Conservation (phyloP, 2,329 filamentous ascomycete species). For the Fusarium sp. region DNA sequence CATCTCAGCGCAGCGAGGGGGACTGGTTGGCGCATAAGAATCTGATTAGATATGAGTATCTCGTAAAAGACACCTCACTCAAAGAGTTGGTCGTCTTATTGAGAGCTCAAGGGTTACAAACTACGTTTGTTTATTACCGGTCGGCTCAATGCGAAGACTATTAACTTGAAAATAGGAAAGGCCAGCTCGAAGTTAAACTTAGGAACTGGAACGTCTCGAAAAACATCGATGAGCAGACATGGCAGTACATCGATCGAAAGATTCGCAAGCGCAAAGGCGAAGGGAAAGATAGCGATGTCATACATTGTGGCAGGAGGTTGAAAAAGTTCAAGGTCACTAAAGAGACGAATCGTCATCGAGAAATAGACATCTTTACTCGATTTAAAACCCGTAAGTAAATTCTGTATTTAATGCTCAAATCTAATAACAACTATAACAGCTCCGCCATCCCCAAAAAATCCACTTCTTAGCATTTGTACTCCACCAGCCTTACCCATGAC, state of each 20-base stretch:
- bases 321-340: fast-evolving
- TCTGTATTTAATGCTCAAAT: no score
- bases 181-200: fast-evolving
- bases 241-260: fast-evolving
- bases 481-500: no score
- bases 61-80: not conserved
- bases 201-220: not conserved
- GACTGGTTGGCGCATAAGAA: not conserved
- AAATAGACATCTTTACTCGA: fast-evolving
- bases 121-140: fast-evolving
- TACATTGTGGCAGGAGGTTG: fast-evolving
- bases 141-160: fast-evolving
- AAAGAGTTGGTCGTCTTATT: not conserved
- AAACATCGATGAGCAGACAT: fast-evolving
- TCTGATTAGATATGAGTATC: not conserved
- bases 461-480: not conserved
- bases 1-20: fast-evolving
- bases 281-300: fast-evolving
- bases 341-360: not conserved
- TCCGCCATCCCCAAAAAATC: fast-evolving
- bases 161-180: not conserved
- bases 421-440: not conserved
- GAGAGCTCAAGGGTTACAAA: fast-evolving
- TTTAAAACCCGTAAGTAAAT: not conserved
- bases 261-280: fast-evolving